phyloP scores from a whole-genome alignment of 163 green algal genomes.

The Trebouxia gelatinosa region DNA sequence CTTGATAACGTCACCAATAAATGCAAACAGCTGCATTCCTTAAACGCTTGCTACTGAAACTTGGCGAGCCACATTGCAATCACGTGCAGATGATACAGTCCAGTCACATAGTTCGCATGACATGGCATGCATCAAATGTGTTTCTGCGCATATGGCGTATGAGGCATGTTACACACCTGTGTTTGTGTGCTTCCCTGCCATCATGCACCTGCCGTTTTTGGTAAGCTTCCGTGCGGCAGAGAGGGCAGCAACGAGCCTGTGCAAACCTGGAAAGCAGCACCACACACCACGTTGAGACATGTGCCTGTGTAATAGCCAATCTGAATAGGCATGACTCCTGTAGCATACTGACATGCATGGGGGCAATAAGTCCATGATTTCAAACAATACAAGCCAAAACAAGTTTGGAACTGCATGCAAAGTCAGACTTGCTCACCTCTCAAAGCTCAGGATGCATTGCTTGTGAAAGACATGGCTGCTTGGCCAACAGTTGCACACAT shows the following conservation, averaged over 20 bases:
- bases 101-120: too few species aligned
- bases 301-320: too few species aligned
- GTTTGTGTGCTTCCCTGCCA: constrained; percentile 41
- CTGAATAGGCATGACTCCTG: too few species aligned
- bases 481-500: too few species aligned
- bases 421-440: constrained; percentile 34
- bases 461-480: constrained; percentile 73
- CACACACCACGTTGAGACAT: not conserved
- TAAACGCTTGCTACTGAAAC: too few species aligned
- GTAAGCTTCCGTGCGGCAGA: constrained; percentile 66
- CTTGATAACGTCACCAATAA: too few species aligned
- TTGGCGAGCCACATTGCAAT: too few species aligned
- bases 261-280: constrained; percentile 33
- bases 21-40: too few species aligned
- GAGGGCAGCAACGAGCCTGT: constrained; percentile 51
- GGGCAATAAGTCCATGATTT: not conserved
- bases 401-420: not conserved
- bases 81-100: too few species aligned
- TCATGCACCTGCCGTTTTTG: constrained; percentile 64
- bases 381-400: not conserved
- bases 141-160: too few species aligned
- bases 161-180: constrained; percentile 24
- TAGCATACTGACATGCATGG: not conserved
- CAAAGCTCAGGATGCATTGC: constrained; percentile 66
- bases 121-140: too few species aligned